Evolutionary conservation across 2,329 filamentous ascomycete genomes (phyloP), one percentile per base, ranked within the genome.

Genomic region (Chaetomiaceae sp.): DNA sequence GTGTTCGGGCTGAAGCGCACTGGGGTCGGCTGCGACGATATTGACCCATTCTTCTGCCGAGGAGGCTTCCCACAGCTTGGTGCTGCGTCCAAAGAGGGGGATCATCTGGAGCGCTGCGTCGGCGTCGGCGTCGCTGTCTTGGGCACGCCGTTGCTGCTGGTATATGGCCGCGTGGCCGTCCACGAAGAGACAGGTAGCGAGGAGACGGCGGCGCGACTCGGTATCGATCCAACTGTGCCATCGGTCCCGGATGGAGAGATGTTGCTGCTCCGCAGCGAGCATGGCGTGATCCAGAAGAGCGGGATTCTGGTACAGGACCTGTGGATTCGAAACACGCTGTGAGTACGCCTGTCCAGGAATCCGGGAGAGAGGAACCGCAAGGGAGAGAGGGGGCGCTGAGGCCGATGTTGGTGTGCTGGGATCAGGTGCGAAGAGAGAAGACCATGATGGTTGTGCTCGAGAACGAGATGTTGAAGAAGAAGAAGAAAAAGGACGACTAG

Each of bases 111-210:
- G 66, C 65, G 53, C 66, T 58, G 42, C 68, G 61, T 51, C 64
- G 53, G 54, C 62, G 30, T 64, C 62, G 42, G 69, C 66, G 56
- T 75, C 67, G 59, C 75, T 66, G 38, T 69, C 69, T 29, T 66
- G 63, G 23, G 67, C 65, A 33, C 68, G 66, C 16, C 69, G 70
- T 57, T 78, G 76, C 64, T 83, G 76, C 48, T 78, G 72, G 60
- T 79, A 82, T 56, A 76, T 69, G 56, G 77, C 74, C 61, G 77
- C 73, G 55, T 82, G 80, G 6, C 76, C 70, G 62, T 84, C 80
- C 51, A 80, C 68, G 48, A 81, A 66, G 64, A 82, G 81, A 66
- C 78, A 83, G 13, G 74, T 75, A 30, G 76, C 71, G n/a, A 81
- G 67, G 25, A 84, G 71, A 37, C 81, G 75, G 51, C 78, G 75